Evolutionary conservation across 2,329 filamentous ascomycete species (phyloP).

Genomic region (Penicillium griseofulvum): DNA sequence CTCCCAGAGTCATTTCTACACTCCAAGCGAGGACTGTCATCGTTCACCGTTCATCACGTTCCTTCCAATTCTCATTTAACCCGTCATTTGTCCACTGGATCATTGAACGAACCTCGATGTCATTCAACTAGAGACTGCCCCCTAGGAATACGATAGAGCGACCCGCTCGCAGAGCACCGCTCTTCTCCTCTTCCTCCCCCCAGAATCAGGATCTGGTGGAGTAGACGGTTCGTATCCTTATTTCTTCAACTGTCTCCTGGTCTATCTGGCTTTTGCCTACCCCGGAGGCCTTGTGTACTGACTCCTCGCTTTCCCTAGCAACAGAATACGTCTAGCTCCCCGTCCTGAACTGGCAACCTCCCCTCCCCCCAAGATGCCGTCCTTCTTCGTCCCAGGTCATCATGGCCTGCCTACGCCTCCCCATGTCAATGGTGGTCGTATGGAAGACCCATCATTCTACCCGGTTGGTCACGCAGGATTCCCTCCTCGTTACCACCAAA

Average conservation of each 20-base stretch:
- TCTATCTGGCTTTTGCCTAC: constrained; percentile 6
- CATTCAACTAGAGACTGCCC: constrained; percentile 39
- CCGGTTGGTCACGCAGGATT: constrained; percentile 39
- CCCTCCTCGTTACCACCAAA: constrained; percentile 44
- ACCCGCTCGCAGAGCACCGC: constrained; percentile 42
- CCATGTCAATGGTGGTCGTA: constrained; percentile 38
- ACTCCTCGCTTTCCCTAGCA: constrained; percentile 12
- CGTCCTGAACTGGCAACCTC: constrained; percentile 34
- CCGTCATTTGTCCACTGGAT: constrained; percentile 19
- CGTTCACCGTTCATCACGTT: constrained; percentile 14
- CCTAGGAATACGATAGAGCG: constrained; percentile 34
- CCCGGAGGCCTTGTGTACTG: constrained; percentile 18
- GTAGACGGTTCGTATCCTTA: constrained; percentile 42
- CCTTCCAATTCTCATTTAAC: constrained; percentile 27
- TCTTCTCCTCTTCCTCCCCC: constrained; percentile 26
- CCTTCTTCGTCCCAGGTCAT: constrained; percentile 42
- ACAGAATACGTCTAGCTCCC: constrained; percentile 37
- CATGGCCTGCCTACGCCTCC: constrained; percentile 43
- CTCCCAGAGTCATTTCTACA: background rate
- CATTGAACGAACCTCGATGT: constrained; percentile 37
- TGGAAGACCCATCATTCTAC: constrained; percentile 44
- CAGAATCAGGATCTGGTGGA: constrained; percentile 42
- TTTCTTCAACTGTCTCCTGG: constrained; percentile 2
- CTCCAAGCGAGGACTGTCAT: constrained; percentile 1
- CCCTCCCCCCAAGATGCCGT: constrained; percentile 37